These are phyloP conservation scores for Cinnamomum micranthum DNA, from an alignment of 164 flowering plant species.

Conservation along the genomic window DNA sequence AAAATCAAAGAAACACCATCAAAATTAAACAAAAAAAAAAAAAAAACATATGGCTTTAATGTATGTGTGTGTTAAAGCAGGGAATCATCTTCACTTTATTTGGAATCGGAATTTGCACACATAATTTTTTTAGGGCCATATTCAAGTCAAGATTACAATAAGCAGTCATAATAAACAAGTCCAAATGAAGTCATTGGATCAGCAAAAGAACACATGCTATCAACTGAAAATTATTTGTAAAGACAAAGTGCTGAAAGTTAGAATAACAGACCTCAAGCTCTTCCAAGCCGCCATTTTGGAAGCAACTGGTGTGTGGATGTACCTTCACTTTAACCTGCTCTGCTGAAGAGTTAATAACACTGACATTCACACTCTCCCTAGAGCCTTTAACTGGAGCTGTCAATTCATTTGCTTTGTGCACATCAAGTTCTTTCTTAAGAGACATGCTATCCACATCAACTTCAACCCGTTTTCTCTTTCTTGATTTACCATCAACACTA, in stretches of 20 bases:
- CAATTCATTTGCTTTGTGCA: conserved; percentile 41
- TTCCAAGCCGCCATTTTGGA: conserved; percentile 44
- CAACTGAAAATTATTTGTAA: neutral
- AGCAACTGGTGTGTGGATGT: conserved; percentile 14
- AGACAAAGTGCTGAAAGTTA: neutral
- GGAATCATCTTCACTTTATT: no score
- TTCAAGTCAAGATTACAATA: neutral
- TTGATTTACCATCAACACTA: conserved; percentile 4
- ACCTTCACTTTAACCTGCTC: conserved; percentile 15
- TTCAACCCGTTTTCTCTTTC: conserved; percentile 17
- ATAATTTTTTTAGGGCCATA: neutral
- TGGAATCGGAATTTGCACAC: no score
- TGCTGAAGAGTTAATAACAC: conserved; percentile 13
- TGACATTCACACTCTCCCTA: conserved; percentile 14
- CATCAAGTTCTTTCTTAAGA: conserved; percentile 49
- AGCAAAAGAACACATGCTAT: neutral
- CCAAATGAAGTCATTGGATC: neutral
- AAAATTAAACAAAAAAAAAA: no score
- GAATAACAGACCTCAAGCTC: conserved; percentile 72
- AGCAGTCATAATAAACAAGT: neutral
- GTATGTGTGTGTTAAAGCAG: no score
- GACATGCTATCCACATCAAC: conserved; percentile 8
- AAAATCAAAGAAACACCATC: no score
- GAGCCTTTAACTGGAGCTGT: conserved; percentile 21
- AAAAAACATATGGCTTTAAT: no score